Percentiles rank a stretch among this genome's conserved stretches.
phyloP scores from a whole-genome alignment of 371 early-diverging fungal species.

The Batrachochytrium dendrobatidis region DNA sequence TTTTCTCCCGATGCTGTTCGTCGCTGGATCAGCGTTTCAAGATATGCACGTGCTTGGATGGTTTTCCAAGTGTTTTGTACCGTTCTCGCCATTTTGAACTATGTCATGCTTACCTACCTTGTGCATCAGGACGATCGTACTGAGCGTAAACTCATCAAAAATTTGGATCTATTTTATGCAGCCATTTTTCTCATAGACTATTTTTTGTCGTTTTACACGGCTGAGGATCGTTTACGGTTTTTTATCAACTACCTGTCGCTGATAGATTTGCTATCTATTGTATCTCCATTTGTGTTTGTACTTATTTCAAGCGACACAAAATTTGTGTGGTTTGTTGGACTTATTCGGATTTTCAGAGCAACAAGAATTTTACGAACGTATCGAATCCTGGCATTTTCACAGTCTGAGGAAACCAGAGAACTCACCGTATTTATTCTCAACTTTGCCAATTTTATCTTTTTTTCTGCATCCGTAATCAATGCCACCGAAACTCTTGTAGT shows the following conservation, averaged over 20 bases:
- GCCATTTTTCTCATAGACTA: conserved; percentile 38
- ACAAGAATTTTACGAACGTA: conserved; percentile 40
- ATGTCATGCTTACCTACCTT: conserved; percentile 37
- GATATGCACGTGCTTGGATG: conserved; percentile 41
- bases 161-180: conserved; percentile 34
- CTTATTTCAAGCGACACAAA: conserved; percentile 22
- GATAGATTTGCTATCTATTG: conserved; percentile 40
- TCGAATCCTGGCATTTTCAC: conserved; percentile 35
- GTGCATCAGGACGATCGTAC: conserved; percentile 23
- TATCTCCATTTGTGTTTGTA: conserved; percentile 42
- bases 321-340: conserved; percentile 44
- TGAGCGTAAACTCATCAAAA: conserved; percentile 30
- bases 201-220: conserved; percentile 35
- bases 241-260: conserved; percentile 36
- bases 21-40: conserved; percentile 26
- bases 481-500: conserved; percentile 33
- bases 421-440: conserved; percentile 33
- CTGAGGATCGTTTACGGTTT: conserved; percentile 40
- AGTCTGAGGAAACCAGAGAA: conserved; percentile 40
- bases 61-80: conserved; percentile 41
- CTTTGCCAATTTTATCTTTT: conserved; percentile 43
- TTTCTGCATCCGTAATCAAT: conserved; percentile 42
- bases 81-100: conserved; percentile 38
- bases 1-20: conserved; percentile 37
- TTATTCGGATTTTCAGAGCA: conserved; percentile 41